These are phyloP conservation scores for Blastobotrys capitulatus DNA, from an alignment of 1,139 yeast species.

Conservation along the genomic window DNA sequence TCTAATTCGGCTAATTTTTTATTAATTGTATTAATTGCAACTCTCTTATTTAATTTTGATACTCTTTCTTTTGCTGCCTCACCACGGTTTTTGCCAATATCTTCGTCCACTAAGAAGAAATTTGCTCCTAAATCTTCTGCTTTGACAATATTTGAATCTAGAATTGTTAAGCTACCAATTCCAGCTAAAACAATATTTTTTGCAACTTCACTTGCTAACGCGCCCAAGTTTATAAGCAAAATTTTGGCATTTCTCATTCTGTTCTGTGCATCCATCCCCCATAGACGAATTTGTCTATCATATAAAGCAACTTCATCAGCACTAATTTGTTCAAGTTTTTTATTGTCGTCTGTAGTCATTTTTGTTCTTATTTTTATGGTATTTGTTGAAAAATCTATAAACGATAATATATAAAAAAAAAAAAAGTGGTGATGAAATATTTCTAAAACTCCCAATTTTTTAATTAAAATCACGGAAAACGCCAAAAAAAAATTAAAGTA, in stretches of 20 bases:
- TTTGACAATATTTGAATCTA: slow-evolving; percentile 52
- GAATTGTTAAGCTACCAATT: slow-evolving; percentile 65
- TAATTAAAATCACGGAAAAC: background rate
- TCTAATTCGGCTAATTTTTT: slow-evolving; percentile 32
- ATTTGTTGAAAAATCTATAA: background rate
- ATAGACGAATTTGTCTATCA: slow-evolving; percentile 89
- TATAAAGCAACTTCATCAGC: slow-evolving; percentile 82
- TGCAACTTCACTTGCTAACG: slow-evolving; percentile 71
- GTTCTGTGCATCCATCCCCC: slow-evolving; percentile 95
- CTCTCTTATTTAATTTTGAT: slow-evolving; percentile 74
- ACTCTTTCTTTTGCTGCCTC: slow-evolving; percentile 52
- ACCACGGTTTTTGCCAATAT: slow-evolving; percentile 41
- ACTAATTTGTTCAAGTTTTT: slow-evolving; percentile 2
- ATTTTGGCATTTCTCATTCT: slow-evolving; percentile 69
- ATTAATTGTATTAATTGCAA: slow-evolving; percentile 41
- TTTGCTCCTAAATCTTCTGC: slow-evolving; percentile 71
- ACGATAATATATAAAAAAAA: background rate
- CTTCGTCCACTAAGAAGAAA: slow-evolving; percentile 56
- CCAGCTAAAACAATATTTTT: slow-evolving; percentile 90
- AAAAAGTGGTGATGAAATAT: too few relatives aligned
- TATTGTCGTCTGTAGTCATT: background rate
- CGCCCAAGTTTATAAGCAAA: slow-evolving; percentile 61
- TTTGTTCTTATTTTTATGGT: background rate
- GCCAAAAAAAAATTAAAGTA: background rate
- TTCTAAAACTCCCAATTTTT: background rate